These are phyloP conservation scores for Mycena alexandri DNA, from an alignment of 768 basidiomycete genomes.

Conservation along the genomic window DNA sequence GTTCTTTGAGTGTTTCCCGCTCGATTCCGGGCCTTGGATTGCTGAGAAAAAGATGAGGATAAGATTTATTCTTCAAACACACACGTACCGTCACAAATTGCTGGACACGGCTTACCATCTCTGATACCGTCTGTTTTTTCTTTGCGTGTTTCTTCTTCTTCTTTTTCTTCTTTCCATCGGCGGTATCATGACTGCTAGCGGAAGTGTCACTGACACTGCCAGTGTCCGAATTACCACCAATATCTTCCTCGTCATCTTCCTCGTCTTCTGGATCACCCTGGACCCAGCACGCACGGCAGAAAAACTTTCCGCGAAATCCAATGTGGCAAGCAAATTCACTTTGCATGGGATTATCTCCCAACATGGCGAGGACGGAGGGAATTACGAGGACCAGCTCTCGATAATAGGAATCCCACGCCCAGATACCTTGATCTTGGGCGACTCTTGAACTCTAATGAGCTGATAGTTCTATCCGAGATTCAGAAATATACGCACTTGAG, in stretches of 20 bases:
- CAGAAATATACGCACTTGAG: slow-evolving; percentile 44
- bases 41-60: no score
- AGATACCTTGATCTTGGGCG: slow-evolving; percentile 47
- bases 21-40: no score
- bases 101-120: no score
- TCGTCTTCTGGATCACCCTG: slow-evolving; percentile 40
- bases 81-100: no score
- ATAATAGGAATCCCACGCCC: slow-evolving; percentile 51
- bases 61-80: no score
- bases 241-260: slow-evolving; percentile 15
- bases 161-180: no score
- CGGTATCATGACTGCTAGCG: no score
- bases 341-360: slow-evolving; percentile 63
- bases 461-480: no score
- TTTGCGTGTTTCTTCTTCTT: no score
- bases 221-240: no score
- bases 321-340: slow-evolving; percentile 60
- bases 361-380: slow-evolving; percentile 46
- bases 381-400: slow-evolving; percentile 48
- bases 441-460: not conserved
- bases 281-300: slow-evolving; percentile 56
- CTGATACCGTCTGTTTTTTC: no score
- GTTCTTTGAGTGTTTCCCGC: not conserved
- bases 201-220: no score
- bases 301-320: slow-evolving; percentile 51